Evolutionary conservation across 148 eudicot species (phyloP).

Genomic region (Cornus suecica): DNA sequence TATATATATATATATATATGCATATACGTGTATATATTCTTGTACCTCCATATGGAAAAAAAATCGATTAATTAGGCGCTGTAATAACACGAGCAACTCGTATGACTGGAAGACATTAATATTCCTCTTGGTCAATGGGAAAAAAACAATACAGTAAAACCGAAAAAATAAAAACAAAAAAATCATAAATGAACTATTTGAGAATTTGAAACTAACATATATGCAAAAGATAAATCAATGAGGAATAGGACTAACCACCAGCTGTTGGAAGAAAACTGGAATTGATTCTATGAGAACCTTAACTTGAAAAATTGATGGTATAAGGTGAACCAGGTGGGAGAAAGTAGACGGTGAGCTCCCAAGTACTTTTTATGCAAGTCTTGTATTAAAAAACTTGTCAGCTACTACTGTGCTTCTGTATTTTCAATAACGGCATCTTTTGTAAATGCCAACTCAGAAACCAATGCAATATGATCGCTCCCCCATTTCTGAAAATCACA

Average conservation of each 20-base stretch:
- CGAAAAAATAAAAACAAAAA: too few relatives aligned
- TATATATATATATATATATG: too few relatives aligned
- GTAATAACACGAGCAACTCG: too few relatives aligned
- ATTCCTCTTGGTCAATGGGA: too few relatives aligned
- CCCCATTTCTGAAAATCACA: constrained; percentile 86
- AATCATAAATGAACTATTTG: neutral
- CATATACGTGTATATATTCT: too few relatives aligned
- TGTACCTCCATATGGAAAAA: too few relatives aligned
- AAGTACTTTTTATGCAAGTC: neutral
- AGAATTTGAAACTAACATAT: neutral
- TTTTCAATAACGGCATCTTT: constrained; percentile 14
- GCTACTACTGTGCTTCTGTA: constrained; percentile 6
- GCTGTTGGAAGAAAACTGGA: neutral
- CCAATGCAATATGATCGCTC: constrained; percentile 95
- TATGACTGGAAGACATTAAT: too few relatives aligned
- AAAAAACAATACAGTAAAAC: too few relatives aligned
- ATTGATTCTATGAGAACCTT: neutral
- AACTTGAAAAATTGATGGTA: neutral
- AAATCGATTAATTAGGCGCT: too few relatives aligned
- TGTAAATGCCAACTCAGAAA: constrained; percentile 74
- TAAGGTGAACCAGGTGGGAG: neutral
- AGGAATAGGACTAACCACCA: neutral
- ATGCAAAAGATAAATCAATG: neutral
- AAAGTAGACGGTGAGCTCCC: neutral
- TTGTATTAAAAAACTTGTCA: neutral